Percentiles rank a stretch among this genome's conserved stretches.
phyloP scores from a whole-genome alignment of 2,329 filamentous ascomycete species.

The Chrysosphaeria jannelii region DNA sequence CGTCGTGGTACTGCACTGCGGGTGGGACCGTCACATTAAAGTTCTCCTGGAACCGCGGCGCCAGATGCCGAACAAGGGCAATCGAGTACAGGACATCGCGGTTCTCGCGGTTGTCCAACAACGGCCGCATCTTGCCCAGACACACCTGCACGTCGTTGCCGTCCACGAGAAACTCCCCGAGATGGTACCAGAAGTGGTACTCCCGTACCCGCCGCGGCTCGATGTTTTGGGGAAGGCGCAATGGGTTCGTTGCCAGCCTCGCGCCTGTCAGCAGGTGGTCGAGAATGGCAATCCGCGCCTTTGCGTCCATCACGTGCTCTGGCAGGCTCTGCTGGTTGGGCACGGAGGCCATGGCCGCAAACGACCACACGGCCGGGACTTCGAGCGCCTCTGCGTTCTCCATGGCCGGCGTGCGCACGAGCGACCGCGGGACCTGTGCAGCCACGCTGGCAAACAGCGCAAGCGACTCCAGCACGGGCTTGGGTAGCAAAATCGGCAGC shows the following conservation, averaged over 20 bases:
- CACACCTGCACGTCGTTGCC: conserved; percentile 26
- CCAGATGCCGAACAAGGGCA: conserved; percentile 46
- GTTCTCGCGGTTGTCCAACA: conserved; percentile 58
- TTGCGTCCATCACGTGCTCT: too few species aligned
- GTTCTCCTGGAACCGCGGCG: conserved; percentile 22
- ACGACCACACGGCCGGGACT: too few species aligned
- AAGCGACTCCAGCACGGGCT: conserved; percentile 32
- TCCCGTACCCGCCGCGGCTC: conserved; percentile 28
- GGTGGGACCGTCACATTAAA: conserved; percentile 16
- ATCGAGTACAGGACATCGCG: conserved; percentile 78
- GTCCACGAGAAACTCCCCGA: conserved; percentile 25
- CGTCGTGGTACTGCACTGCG: too few species aligned
- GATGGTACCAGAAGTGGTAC: conserved; percentile 53
- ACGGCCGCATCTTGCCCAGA: conserved; percentile 33
- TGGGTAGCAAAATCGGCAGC: conserved; percentile 15
- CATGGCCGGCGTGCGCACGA: conserved; percentile 17
- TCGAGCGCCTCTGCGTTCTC: conserved; percentile 19
- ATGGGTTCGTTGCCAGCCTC: too few species aligned
- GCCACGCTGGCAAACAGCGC: conserved; percentile 29
- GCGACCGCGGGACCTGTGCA: conserved; percentile 16
- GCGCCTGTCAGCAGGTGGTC: too few species aligned
- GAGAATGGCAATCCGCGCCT: too few species aligned
- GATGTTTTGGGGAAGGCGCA: conserved; percentile 15
- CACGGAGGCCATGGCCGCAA: too few species aligned
- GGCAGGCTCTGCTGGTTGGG: too few species aligned